Evolutionary conservation across 2,329 filamentous ascomycete species (phyloP), one percentile per base, ranked within the genome.

Genomic region (Cryphonectria radicalis): DNA sequence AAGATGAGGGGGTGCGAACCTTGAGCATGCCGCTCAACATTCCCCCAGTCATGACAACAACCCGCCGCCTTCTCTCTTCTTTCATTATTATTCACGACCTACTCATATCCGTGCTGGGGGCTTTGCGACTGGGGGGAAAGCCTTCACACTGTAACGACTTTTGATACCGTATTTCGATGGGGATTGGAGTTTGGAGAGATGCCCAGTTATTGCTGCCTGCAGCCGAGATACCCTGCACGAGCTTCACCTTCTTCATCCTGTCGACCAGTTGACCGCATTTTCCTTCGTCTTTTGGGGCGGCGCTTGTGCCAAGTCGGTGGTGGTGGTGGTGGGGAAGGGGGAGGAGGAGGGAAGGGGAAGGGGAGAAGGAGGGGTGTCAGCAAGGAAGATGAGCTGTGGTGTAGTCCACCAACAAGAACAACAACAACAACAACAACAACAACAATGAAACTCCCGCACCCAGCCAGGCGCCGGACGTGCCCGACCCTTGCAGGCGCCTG

Each of bases 211-310:
- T 69, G 63, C 71, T 67, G 66, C 62, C 72, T 69, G 69, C 72
- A 71, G 70, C 67, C 63, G 42, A 69, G 66, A 73, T 71, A 73
- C 72, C 72, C 68, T 67, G 66, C 69, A 68, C 67, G 57, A 68
- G 66, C 69, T 67, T 65, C 50, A 32, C 66, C 35, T 71, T 69
- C 66, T 69, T 70, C 46, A 69, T 69, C 66, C 63, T 71, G 63
- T 69, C 72, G 66, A 69, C 72, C 72, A 67, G 67, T 63, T 67
- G 72, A 66, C 63, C 66, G 64, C 32, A 28, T 40, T 64, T 46
- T 64, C 35, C 43, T 69, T 57, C 53, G n/a, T 43, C 42, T 57
- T 59, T 37, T 66, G 59, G 59, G 46, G 42, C 46, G 57, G 63
- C 46, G 46, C 60, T 46, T 11, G 40, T 66, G 63, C 22, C n/a